Evolutionary conservation across 2,329 filamentous ascomycete species (phyloP), one percentile per base, ranked within the genome.

Genomic region (Bipolaris victoriae): DNA sequence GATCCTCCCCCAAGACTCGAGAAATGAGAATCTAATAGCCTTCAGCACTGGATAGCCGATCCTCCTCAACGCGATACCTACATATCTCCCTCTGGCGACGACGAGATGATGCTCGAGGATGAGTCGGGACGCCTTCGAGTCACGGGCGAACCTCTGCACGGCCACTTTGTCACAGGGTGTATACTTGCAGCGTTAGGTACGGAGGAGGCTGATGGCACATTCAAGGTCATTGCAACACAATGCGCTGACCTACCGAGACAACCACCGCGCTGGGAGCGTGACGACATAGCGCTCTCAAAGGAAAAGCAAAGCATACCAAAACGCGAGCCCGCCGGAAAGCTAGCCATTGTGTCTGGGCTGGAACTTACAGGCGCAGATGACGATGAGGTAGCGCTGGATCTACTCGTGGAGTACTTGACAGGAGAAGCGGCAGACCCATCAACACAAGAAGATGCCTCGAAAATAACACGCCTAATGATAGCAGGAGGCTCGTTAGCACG

Each of bases 151-250:
- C 76, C 86, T 18, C 79, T 99, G 46, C 81, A 84, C 61, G 83
- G 84, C 1, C 83, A 90, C 22, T 84, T 98, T 7, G 94, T 97
- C 2, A 99, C 95, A 0, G 95, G 95, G 24, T 96, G 91, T 68
- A 92, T 99, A 68, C 85, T 98, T 40, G 93, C 92, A n/a, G 92
- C 93, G 3, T 86, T 99, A 80, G 95, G 95, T 35, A 97, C 92
- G 0, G 95, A 99, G 74, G 97, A 97, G 69, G 83, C 86, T 50
- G 89, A 94, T 77, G 95, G 95, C 62, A 91, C 97, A 66, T 92
- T 99, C 59, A 92, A 98, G 68, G 90, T 97, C 6, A 84, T 98
- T 39, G 94, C 97, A 76, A 83, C 97, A 65, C 91, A 93, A 71
- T 88, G 96, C 41, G 91, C 95, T 6, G 92, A 97, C 72, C 79